Conservation (phyloP, 805 yeast genomes). For the Henningerozyma blattae region DNA sequence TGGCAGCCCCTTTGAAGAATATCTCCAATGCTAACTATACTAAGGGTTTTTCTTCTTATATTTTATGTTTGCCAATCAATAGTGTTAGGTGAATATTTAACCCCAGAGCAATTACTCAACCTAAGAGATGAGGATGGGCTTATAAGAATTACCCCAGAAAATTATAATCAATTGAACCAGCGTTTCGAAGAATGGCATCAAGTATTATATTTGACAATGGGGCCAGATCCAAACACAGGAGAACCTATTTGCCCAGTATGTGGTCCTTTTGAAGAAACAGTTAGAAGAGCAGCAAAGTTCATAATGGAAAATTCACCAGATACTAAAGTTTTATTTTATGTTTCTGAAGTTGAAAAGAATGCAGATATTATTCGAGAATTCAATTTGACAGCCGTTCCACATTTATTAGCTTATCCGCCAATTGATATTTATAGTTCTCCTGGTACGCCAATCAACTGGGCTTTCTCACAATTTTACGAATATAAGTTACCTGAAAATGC, state of each 20-base stretch:
- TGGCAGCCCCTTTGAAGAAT: not conserved
- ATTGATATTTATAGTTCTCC: conserved; percentile 2
- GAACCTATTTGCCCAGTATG: conserved; percentile 28
- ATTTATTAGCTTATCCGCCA: conserved; percentile 57
- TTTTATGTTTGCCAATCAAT: not conserved
- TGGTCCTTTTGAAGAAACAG: conserved; percentile 29
- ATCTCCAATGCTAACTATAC: not conserved
- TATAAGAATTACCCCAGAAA: conserved; percentile 31
- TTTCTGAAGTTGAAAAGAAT: conserved; percentile 40
- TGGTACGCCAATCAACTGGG: conserved; percentile 18
- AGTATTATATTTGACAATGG: conserved; percentile 42
- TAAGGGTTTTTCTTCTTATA: not conserved
- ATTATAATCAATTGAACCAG: conserved; percentile 28
- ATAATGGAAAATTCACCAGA: conserved; percentile 34
- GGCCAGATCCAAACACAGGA: conserved; percentile 32
- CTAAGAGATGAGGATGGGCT: conserved; percentile 25
- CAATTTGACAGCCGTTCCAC: conserved; percentile 44
- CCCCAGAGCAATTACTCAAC: conserved; percentile 5
- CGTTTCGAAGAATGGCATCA: conserved; percentile 44
- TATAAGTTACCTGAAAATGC: conserved; percentile 21
- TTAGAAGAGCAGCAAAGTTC: conserved; percentile 30
- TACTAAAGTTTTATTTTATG: conserved; percentile 32
- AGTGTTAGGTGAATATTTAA: conserved; percentile 1
- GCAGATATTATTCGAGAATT: conserved; percentile 29
- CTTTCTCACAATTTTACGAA: conserved; percentile 26